These are phyloP conservation scores for Ustilago lituana DNA, from an alignment of 1,284 basidiomycete species.

Conservation along the genomic window DNA sequence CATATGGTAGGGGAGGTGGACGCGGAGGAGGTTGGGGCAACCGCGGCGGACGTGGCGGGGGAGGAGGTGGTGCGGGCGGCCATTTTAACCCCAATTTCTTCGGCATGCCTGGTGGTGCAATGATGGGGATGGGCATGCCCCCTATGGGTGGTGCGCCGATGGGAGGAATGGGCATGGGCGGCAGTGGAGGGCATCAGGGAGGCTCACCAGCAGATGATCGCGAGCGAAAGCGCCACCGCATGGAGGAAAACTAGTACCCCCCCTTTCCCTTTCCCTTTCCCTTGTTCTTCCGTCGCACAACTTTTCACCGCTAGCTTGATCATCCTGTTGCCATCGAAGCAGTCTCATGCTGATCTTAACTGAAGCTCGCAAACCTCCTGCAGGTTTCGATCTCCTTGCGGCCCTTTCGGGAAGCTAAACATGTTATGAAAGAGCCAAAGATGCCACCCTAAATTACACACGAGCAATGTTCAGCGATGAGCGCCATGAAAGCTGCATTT, in stretches of 20 bases:
- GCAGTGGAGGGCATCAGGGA: background rate
- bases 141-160: constrained; percentile 26
- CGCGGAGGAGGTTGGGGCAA: constrained; percentile 18
- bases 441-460: too few relatives aligned
- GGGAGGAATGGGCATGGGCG: constrained; percentile 20
- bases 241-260: constrained; percentile 42
- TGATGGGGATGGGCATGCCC: constrained; percentile 45
- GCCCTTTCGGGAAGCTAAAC: too few relatives aligned
- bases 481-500: too few relatives aligned
- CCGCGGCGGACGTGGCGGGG: constrained; percentile 25
- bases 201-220: constrained; percentile 42
- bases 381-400: too few relatives aligned
- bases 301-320: too few relatives aligned
- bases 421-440: too few relatives aligned
- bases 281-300: background rate
- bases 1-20: constrained; percentile 32
- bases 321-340: too few relatives aligned
- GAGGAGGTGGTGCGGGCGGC: constrained; percentile 5
- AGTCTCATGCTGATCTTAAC: too few relatives aligned
- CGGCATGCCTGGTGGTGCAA: constrained; percentile 27
- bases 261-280: background rate
- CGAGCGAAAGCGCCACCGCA: constrained; percentile 51
- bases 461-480: too few relatives aligned
- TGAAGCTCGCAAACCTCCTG: too few relatives aligned
- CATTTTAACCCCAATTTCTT: constrained; percentile 59